phyloP scores from a whole-genome alignment of 202 grass and related monocot species.

The Panicum hallii region DNA sequence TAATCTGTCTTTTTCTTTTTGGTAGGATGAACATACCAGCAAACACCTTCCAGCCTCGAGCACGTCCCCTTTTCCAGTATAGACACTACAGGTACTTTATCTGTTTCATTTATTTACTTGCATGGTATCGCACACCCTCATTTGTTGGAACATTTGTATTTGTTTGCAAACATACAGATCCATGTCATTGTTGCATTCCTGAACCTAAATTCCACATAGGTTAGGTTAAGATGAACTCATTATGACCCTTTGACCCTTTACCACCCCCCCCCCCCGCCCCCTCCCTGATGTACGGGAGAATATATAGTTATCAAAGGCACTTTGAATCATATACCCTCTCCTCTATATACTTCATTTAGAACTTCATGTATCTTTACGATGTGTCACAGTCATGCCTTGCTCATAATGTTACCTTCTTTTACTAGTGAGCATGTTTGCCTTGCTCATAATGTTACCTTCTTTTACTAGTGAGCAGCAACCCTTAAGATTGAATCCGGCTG shows the following conservation, averaged over 20 bases:
- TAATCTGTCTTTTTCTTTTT: conserved; percentile 16
- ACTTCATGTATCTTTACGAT: conserved; percentile 36
- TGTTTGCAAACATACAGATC: background rate
- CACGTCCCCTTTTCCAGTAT: conserved; percentile 92
- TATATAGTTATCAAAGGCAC: conserved; percentile 7
- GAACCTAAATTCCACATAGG: conserved; percentile 4
- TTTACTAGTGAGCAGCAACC: conserved; percentile 97
- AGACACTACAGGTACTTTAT: conserved; percentile 90
- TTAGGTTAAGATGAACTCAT: conserved; percentile 13
- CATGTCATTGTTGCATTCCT: conserved; percentile 17
- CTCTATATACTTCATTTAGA: conserved; percentile 22
- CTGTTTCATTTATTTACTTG: conserved; percentile 32
- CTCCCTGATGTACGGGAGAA: conserved; percentile 2
- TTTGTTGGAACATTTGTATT: conserved; percentile 1
- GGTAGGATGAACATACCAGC: conserved; percentile 80
- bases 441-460: conserved; percentile 47
- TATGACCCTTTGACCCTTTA: background rate
- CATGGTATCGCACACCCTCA: conserved; percentile 28
- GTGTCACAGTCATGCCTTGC: conserved; percentile 39
- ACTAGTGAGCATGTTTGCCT: conserved; percentile 71
- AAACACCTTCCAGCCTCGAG: conserved; percentile 93
- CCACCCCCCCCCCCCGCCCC: background rate
- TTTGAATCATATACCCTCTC: conserved; percentile 20
- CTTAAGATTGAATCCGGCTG: conserved; percentile 86
- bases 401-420: conserved; percentile 49